Base-by-base conservation (phyloP, 2,329 filamentous ascomycete species). In the Macrophomina pseudophaseolina region DNA sequence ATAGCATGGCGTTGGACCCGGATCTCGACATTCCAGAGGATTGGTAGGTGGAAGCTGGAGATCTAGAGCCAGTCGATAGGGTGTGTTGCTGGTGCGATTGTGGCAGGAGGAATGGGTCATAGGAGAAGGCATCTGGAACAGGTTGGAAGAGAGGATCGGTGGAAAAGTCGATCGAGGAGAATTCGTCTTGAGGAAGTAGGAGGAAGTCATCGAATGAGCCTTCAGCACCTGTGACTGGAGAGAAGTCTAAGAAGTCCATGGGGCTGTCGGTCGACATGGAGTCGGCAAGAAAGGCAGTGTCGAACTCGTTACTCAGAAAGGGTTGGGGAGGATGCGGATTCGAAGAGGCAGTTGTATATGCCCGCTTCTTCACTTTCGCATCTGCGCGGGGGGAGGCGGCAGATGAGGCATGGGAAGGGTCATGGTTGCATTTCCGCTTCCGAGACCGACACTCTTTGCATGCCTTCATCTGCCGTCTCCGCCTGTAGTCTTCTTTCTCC, bases 401-500 rank as follows among this genome's bases (percentile, higher is more conserved):
- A 59, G 64, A 66, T 30, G 54, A 66, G 38, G 40, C 60, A 49
- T 52, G 16, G 18, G 54, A 51, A 49, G 44, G 33, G 54, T 68
- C 46, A 42, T 68, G 67, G 40, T 42, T 54, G 35, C 67, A 68
- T 38, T 68, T 68, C 44, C 67, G 35, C 59, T 64, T 64, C 30
- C 59, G 59, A 32, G 33, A 38, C 5, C 64, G 59, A 51, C 67
- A 68, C 46, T 63, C 53, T 40, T 66, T 56, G 49, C 67, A 68
- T 28, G 67, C 64, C 62, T 58, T 64, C 58, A 68, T 66, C 58
- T 66, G 54, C 46, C 67, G 35, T 48, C 64, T 58, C 42, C 54
- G 46, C 46, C 67, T 40, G 59, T 68, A 68, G 48, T 68, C 67
- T 32, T 66, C 64, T 48, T 66, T 66, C 44, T 68, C 67, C 67